Base-by-base conservation (phyloP, 495 filamentous ascomycete genomes). In the Ascodesmis nigricans region DNA sequence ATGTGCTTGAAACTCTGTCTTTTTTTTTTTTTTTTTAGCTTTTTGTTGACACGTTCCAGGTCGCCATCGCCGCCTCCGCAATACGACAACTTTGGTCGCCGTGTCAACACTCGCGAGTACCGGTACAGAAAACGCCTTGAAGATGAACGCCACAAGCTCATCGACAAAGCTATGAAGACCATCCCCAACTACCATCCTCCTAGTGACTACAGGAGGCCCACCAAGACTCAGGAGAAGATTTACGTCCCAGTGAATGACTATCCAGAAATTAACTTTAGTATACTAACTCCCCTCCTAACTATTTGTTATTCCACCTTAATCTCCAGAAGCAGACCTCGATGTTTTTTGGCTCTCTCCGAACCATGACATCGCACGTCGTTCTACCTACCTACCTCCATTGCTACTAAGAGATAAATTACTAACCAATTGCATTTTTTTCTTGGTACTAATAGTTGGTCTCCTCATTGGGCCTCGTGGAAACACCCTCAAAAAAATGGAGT, bases 181-280 rank as follows among this genome's bases (percentile, higher is more conserved):
- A 50, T 54, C 24, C 49, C 52, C 22, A 44, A 47, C 40, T 55
- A 55, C 38, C 49, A 46, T 20, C 48, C 52, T 30, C 52, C 52
- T 27, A 46, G 35, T 38, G 52, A 55, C 28, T 55, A 55, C 40
- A 46, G 43, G 35, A 48, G 44, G 39, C 51, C 44, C 21, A 43
- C 42, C 29, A 45, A 47, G 44, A 54, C 48, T 31, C 44, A 54
- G 21, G 52, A 54, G 45, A 54, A 54, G 35, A 47, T 54, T 34
- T 54, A 54, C 46, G 47, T 54, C 37, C 51, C 51, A 31, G 51
- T 45, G 63, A 95, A 95, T 73, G 90, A 99, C 60, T 99, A 99
- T 62, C 90, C 90, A 66, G 90, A 95, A 61, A 93, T 99, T 78
- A 99, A 99, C 78, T 99, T 95, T 79, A 95, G 87, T 97, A 92